phyloP scores from a whole-genome alignment of 768 basidiomycete species.

The Leccinum disarticulatum region DNA sequence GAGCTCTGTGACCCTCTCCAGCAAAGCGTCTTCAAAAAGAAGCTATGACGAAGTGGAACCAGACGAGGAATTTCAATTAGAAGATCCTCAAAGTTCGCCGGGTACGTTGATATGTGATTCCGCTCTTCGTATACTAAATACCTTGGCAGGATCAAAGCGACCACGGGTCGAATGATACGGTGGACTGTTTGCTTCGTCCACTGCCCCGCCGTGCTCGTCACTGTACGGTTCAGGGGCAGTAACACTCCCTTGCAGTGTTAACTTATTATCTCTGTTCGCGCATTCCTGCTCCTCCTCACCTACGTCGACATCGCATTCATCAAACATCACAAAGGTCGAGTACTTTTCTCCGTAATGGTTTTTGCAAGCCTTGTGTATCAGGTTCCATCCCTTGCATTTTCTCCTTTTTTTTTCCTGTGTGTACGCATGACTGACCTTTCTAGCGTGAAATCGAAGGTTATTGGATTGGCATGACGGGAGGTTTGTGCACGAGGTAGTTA shows the following conservation, averaged over 20 bases:
- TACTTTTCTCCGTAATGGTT: conserved; percentile 18
- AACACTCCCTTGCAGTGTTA: conserved; percentile 17
- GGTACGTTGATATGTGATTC: conserved; percentile 33
- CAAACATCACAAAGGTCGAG: conserved; percentile 30
- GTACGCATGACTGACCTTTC: conserved; percentile 32
- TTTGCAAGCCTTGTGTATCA: conserved; percentile 3
- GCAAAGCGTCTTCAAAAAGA: conserved; percentile 51
- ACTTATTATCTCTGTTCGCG: conserved; percentile 27
- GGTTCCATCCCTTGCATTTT: conserved; percentile 1
- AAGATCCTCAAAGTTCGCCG: conserved; percentile 42
- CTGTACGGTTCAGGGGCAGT: conserved; percentile 2
- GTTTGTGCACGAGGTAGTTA: conserved; percentile 2
- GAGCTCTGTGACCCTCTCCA: conserved; percentile 57
- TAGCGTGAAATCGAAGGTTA: conserved; percentile 20
- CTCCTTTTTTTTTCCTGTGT: conserved; percentile 3
- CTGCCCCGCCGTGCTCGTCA: not conserved
- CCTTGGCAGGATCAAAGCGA: conserved; percentile 43
- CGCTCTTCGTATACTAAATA: not conserved
- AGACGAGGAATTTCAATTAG: conserved; percentile 37
- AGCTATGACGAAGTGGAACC: conserved; percentile 47
- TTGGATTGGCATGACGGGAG: conserved; percentile 1
- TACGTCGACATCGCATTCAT: conserved; percentile 7
- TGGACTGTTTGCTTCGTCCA: not conserved
- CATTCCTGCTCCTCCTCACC: conserved; percentile 9
- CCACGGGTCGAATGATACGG: conserved; percentile 38